Conservation (phyloP, 2,329 filamentous ascomycete genomes). For the Zasmidium citrigriseum region DNA sequence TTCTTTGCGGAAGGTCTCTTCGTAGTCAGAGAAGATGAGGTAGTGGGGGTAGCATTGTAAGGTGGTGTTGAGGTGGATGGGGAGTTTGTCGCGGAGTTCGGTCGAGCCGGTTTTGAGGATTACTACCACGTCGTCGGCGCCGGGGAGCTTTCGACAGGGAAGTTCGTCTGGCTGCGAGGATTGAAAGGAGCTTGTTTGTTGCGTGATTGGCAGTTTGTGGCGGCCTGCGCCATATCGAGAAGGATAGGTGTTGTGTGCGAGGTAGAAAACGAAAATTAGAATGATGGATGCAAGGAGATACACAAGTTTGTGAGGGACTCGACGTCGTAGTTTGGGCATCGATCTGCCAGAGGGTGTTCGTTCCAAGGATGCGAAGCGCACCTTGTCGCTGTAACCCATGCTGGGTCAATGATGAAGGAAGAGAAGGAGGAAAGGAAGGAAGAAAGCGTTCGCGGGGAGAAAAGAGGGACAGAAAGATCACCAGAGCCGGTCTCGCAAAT, state of each 20-base stretch:
- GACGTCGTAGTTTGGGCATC: slow-evolving; percentile 3
- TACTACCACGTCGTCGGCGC: slow-evolving; percentile 54
- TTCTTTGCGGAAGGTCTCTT: slow-evolving; percentile 36
- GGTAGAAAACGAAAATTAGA: slow-evolving; percentile 3
- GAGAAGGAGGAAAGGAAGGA: background rate
- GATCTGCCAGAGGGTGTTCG: background rate
- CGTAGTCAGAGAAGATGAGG: slow-evolving; percentile 42
- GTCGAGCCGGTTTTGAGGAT: slow-evolving; percentile 45
- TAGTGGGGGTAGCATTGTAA: slow-evolving; percentile 36
- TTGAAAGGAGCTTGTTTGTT: background rate
- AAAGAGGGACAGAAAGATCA: too few species aligned
- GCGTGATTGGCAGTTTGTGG: background rate
- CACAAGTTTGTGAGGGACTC: background rate
- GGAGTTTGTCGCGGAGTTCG: slow-evolving; percentile 34
- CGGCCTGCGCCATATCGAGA: background rate
- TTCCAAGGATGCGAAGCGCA: background rate
- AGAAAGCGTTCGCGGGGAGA: background rate
- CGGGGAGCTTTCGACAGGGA: slow-evolving; percentile 25
- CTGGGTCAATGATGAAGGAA: background rate
- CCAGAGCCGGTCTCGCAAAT: too few species aligned
- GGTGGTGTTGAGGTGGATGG: slow-evolving; percentile 38
- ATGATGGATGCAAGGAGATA: slow-evolving; percentile 2
- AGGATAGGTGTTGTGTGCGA: background rate
- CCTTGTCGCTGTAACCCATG: slow-evolving; percentile 4
- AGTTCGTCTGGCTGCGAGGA: background rate